These are phyloP conservation scores for Sanghuangporus sanghuang DNA, from an alignment of 1,284 basidiomycete species.

Conservation along the genomic window DNA sequence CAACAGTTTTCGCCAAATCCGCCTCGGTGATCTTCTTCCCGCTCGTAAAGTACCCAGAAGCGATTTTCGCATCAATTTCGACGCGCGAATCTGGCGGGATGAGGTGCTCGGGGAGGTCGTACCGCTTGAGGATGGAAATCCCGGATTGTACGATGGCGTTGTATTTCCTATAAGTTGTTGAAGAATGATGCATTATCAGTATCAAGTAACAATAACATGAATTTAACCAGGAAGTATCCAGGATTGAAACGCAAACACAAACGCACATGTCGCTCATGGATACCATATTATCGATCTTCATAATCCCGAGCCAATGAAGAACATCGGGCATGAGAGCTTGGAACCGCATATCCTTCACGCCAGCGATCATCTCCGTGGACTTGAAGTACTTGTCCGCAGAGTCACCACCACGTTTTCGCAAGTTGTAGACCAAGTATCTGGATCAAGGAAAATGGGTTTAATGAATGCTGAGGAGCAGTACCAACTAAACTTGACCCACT, in stretches of 20 bases:
- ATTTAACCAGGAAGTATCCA: background rate
- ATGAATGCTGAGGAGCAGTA: background rate
- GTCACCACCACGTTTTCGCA: slow-evolving; percentile 92
- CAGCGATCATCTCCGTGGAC: slow-evolving; percentile 88
- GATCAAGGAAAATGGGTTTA: background rate
- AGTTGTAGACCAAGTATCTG: slow-evolving; percentile 89
- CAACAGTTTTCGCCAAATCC: slow-evolving; percentile 81
- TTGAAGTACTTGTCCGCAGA: slow-evolving; percentile 92
- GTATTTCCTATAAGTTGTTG: slow-evolving; percentile 69
- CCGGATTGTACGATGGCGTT: slow-evolving; percentile 87
- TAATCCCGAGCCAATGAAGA: slow-evolving; percentile 90
- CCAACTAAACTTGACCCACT: slow-evolving; percentile 39
- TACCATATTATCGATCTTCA: slow-evolving; percentile 85
- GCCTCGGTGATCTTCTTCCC: slow-evolving; percentile 73
- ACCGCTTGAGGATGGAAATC: slow-evolving; percentile 78
- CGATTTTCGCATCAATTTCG: slow-evolving; percentile 95
- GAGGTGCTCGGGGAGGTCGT: slow-evolving; percentile 84
- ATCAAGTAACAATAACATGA: background rate
- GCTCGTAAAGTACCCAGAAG: slow-evolving; percentile 85
- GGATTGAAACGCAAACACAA: background rate
- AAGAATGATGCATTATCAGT: background rate
- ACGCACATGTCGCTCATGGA: slow-evolving; percentile 87
- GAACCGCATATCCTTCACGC: slow-evolving; percentile 95
- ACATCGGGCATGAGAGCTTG: slow-evolving; percentile 96
- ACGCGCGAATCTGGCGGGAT: slow-evolving; percentile 90